A percentile compares a stretch with the other conserved stretches of the same genome.
Conservation (phyloP, 306 rosid species). For the Canavalia gladiata region DNA sequence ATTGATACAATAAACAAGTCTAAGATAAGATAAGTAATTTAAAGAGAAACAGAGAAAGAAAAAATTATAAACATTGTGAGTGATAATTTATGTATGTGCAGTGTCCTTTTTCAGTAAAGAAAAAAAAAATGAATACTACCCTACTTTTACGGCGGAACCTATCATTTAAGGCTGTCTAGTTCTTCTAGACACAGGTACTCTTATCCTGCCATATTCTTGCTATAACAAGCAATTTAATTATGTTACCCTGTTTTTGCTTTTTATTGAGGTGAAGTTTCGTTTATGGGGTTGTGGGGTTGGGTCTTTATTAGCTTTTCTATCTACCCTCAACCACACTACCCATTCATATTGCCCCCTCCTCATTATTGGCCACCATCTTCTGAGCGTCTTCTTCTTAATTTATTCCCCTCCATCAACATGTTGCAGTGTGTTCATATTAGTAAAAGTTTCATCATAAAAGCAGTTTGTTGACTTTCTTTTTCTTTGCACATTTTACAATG, state of each 20-base stretch:
- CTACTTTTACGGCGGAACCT: too few species aligned
- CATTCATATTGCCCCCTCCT: constrained; percentile 18
- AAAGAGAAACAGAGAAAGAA: too few species aligned
- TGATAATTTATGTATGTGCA: too few species aligned
- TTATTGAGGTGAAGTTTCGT: not conserved
- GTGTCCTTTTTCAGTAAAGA: too few species aligned
- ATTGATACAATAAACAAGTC: too few species aligned
- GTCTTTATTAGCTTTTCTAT: constrained; percentile 28
- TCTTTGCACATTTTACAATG: not conserved
- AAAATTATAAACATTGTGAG: too few species aligned
- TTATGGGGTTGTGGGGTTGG: constrained; percentile 39
- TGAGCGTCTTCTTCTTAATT: not conserved
- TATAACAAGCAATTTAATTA: not conserved
- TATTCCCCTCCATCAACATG: not conserved
- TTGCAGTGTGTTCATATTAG: not conserved
- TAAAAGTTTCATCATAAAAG: not conserved
- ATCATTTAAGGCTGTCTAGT: too few species aligned
- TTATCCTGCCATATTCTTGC: not conserved
- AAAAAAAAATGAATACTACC: too few species aligned
- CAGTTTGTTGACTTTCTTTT: not conserved
- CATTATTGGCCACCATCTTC: constrained; percentile 6
- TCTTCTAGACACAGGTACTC: too few species aligned
- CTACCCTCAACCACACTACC: constrained; percentile 43
- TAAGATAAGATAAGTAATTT: too few species aligned
- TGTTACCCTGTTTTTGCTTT: not conserved